These are phyloP conservation scores for Vaucheria bursata DNA, from an alignment of 352 stramenopile genomes.

Conservation along the genomic window DNA sequence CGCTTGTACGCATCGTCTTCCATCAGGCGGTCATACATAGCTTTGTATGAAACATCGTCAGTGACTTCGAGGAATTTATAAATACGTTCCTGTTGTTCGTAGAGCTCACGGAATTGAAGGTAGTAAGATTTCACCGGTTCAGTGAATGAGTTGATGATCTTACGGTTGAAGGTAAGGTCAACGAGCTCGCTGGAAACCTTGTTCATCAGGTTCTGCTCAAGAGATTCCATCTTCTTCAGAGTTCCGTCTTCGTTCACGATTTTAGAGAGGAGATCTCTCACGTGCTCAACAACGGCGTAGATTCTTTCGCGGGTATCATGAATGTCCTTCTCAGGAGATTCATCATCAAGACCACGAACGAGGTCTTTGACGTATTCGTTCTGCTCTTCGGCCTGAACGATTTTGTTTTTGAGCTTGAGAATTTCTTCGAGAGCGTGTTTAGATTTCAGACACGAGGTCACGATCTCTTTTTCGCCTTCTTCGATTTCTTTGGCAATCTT, in stretches of 20 bases:
- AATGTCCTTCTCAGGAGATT: background rate
- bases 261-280: background rate
- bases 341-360: background rate
- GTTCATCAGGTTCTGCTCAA: background rate
- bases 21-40: background rate
- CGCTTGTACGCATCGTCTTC: background rate
- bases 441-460: background rate
- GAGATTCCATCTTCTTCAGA: background rate
- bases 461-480: slow-evolving; percentile 2
- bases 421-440: slow-evolving; percentile 1
- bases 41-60: background rate
- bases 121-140: background rate
- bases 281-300: background rate
- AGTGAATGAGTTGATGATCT: background rate
- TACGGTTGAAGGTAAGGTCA: slow-evolving; percentile 4
- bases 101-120: background rate
- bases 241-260: slow-evolving; percentile 1
- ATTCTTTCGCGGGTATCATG: background rate
- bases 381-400: background rate
- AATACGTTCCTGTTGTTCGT: background rate
- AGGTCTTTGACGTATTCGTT: background rate
- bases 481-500: background rate
- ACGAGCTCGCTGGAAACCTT: background rate
- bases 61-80: background rate
- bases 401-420: background rate